Conservation (phyloP, 495 filamentous ascomycete genomes). For the Penicillium lividum region DNA sequence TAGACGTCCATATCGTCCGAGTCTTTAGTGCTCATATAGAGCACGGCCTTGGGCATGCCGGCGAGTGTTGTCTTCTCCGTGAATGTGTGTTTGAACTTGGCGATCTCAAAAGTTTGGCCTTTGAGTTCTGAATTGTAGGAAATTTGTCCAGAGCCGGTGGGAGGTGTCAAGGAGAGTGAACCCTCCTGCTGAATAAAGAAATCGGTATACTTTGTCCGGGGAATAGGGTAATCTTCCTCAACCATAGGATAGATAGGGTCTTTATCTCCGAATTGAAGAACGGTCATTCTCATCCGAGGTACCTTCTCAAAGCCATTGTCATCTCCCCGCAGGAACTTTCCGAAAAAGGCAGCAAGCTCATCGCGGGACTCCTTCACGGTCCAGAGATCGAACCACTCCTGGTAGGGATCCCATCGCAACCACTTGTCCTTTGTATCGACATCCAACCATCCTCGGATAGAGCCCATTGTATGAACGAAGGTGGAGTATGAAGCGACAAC, state of each 20-base stretch:
- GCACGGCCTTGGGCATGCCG: constrained; percentile 1
- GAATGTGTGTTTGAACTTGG: not conserved
- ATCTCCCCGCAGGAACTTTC: constrained; percentile 36
- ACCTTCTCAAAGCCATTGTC: constrained; percentile 42
- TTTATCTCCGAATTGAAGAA: constrained; percentile 9
- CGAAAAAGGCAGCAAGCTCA: constrained; percentile 40
- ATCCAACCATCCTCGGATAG: constrained; percentile 25
- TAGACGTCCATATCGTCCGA: constrained; percentile 10
- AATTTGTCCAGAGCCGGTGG: too few species aligned
- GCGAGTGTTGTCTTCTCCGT: not conserved
- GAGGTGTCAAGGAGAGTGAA: too few species aligned
- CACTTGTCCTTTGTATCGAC: not conserved
- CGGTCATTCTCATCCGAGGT: constrained; percentile 28
- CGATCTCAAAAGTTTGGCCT: too few species aligned
- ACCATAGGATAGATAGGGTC: not conserved
- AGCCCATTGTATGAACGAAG: constrained; percentile 38
- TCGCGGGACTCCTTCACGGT: constrained; percentile 15
- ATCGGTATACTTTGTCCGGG: not conserved
- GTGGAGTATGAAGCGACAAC: constrained; percentile 30
- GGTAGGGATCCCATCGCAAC: not conserved
- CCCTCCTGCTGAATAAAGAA: too few species aligned
- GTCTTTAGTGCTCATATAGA: constrained; percentile 4
- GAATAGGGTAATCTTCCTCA: not conserved
- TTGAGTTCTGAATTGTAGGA: too few species aligned
- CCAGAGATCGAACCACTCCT: constrained; percentile 19